phyloP scores from a whole-genome alignment of 1,139 yeast species.

The Suhomyces guaymorum region DNA sequence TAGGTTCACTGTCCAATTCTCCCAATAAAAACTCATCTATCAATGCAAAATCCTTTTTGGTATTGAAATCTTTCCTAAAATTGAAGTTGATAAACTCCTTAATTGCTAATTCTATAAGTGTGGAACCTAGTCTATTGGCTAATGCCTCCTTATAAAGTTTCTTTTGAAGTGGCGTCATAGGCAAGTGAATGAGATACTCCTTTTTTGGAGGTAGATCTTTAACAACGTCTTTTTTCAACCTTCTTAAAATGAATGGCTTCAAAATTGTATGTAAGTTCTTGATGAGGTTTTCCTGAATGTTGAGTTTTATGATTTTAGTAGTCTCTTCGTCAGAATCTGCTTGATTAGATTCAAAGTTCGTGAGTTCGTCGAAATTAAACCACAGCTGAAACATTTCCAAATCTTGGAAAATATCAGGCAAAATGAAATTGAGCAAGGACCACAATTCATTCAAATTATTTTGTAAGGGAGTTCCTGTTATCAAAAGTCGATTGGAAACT shows the following conservation, averaged over 20 bases:
- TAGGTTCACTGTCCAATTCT: background rate
- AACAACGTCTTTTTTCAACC: slow-evolving; percentile 75
- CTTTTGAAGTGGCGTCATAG: slow-evolving; percentile 63
- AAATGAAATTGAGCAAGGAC: slow-evolving; percentile 83
- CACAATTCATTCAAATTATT: slow-evolving; percentile 86
- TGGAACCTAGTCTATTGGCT: slow-evolving; percentile 41
- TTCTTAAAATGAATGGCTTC: slow-evolving; percentile 80
- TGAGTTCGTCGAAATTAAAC: slow-evolving; percentile 76
- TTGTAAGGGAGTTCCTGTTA: slow-evolving; percentile 94
- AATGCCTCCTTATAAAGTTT: slow-evolving; percentile 64
- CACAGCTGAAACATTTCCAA: slow-evolving; percentile 86
- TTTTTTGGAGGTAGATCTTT: slow-evolving; percentile 77
- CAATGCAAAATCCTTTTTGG: slow-evolving; percentile 21
- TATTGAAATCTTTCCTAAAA: slow-evolving; percentile 23
- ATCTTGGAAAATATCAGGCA: slow-evolving; percentile 92
- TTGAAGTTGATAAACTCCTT: slow-evolving; percentile 46
- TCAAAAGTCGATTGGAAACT: slow-evolving; percentile 67
- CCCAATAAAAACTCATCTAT: slow-evolving; percentile 42
- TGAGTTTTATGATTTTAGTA: slow-evolving; percentile 54
- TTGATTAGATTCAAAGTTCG: slow-evolving; percentile 33
- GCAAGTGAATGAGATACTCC: slow-evolving; percentile 79
- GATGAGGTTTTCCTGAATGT: slow-evolving; percentile 64
- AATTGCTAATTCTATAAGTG: slow-evolving; percentile 46
- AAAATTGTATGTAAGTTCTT: slow-evolving; percentile 81
- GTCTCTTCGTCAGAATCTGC: slow-evolving; percentile 31